Conservation (phyloP, 306 rosid genomes). For the Cercis canadensis region DNA sequence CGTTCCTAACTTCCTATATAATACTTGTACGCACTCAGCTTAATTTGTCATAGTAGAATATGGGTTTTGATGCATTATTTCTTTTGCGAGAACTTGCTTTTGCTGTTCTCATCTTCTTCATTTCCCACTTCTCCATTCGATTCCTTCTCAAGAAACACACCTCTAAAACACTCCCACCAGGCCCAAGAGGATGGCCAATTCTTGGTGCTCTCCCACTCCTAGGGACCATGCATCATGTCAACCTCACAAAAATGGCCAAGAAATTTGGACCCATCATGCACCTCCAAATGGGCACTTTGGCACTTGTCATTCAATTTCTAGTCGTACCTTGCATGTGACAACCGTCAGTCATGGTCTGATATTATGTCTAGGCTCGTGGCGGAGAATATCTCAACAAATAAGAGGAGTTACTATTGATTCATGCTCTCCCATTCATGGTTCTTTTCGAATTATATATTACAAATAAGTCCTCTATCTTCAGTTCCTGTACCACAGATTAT, state of each 20-base stretch:
- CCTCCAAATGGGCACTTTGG: conserved; percentile 59
- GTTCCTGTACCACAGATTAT: too few relatives aligned
- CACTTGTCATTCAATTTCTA: too few relatives aligned
- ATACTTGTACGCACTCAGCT: too few relatives aligned
- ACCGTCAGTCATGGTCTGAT: too few relatives aligned
- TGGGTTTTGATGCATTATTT: conserved; percentile 17
- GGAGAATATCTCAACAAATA: too few relatives aligned
- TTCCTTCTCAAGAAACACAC: neutral
- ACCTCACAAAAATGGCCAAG: conserved; percentile 48
- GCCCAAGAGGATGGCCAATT: conserved; percentile 64
- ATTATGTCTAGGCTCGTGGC: too few relatives aligned
- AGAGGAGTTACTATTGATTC: too few relatives aligned
- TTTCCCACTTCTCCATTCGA: conserved; percentile 38
- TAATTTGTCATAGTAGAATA: neutral
- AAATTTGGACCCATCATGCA: conserved; percentile 53
- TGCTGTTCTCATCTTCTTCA: conserved; percentile 45
- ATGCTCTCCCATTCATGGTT: too few relatives aligned
- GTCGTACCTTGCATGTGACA: too few relatives aligned
- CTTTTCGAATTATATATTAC: too few relatives aligned
- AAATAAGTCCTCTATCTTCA: too few relatives aligned
- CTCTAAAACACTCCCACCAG: conserved; percentile 45
- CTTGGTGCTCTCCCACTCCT: conserved; percentile 53
- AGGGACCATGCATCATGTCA: conserved; percentile 55
- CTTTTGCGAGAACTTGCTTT: conserved; percentile 31
- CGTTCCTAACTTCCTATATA: neutral